A percentile compares a stretch with the other conserved stretches of the same genome.
Evolutionary conservation across 495 filamentous ascomycete species (phyloP).

Genomic region (Penicillium odoratum): DNA sequence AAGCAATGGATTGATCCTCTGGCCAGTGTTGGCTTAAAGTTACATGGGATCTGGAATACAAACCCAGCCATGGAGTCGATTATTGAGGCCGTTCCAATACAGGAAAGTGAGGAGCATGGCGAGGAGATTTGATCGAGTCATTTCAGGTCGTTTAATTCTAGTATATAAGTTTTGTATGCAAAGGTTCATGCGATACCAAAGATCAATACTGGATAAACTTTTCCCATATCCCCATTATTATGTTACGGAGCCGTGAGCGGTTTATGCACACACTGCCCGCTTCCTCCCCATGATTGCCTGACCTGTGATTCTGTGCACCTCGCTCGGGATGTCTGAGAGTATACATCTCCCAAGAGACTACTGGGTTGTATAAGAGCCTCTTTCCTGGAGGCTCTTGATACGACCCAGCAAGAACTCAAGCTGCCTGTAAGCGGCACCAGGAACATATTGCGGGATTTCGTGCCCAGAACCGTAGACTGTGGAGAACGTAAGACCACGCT

Average conservation of each 20-base stretch:
- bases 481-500: conserved; percentile 70
- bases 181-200: too few relatives aligned
- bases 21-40: conserved; percentile 26
- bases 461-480: conserved; percentile 59
- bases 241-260: too few relatives aligned
- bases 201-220: too few relatives aligned
- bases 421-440: conserved; percentile 64
- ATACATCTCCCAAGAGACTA: background rate
- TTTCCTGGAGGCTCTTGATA: conserved; percentile 45
- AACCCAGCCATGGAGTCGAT: conserved; percentile 31
- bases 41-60: conserved; percentile 28
- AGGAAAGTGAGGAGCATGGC: conserved; percentile 11
- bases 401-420: conserved; percentile 67
- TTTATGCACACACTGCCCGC: too few relatives aligned
- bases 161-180: too few relatives aligned
- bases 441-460: conserved; percentile 62
- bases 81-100: conserved; percentile 25
- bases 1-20: conserved; percentile 33
- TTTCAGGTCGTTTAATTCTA: too few relatives aligned
- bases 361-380: conserved; percentile 34
- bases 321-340: too few relatives aligned
- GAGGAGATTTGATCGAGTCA: background rate
- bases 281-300: too few relatives aligned
- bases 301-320: too few relatives aligned
- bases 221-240: too few relatives aligned